A percentile compares a stretch with the other conserved stretches of the same genome.
Evolutionary conservation across 73 alveolate genomes (phyloP).

Genomic region (Paramecium sonneborni): DNA sequence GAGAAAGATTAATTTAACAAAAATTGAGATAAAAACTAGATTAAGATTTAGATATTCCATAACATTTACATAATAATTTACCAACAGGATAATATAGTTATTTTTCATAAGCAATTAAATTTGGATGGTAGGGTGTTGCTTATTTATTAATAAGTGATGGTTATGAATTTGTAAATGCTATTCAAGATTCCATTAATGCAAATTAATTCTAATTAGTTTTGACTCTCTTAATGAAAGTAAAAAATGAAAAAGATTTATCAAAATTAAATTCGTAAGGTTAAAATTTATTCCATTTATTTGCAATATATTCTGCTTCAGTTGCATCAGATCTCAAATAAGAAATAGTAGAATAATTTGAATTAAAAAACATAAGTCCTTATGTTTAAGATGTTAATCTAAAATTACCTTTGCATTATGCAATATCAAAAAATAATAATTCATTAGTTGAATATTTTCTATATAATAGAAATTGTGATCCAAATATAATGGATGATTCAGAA

Average conservation of each 20-base stretch:
- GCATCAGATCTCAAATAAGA: neutral
- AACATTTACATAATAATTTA: slow-evolving; percentile 15
- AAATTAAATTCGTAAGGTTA: slow-evolving; percentile 69
- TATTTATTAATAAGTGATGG: slow-evolving; percentile 73
- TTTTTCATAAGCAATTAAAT: slow-evolving; percentile 71
- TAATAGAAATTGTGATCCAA: slow-evolving; percentile 39
- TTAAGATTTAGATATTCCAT: neutral
- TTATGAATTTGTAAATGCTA: slow-evolving; percentile 70
- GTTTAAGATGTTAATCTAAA: slow-evolving; percentile 67
- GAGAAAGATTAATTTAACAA: neutral
- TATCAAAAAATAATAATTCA: neutral
- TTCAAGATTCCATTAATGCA: slow-evolving; percentile 81
- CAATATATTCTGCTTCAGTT: slow-evolving; percentile 53
- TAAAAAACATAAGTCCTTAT: slow-evolving; percentile 69
- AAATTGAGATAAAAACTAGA: neutral
- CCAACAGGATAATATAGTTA: slow-evolving; percentile 22
- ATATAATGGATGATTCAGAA: slow-evolving; percentile 28
- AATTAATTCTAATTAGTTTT: slow-evolving; percentile 73
- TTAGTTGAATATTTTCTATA: slow-evolving; percentile 62
- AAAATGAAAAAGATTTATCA: slow-evolving; percentile 61
- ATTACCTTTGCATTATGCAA: slow-evolving; percentile 82
- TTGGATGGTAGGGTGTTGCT: slow-evolving; percentile 79
- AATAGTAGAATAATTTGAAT: slow-evolving; percentile 29
- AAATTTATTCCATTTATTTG: slow-evolving; percentile 74
- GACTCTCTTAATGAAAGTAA: slow-evolving; percentile 71